A percentile compares a stretch with the other conserved stretches of the same genome.
Evolutionary conservation across 768 basidiomycete genomes (phyloP).

Genomic region (Sutorius australiensis): DNA sequence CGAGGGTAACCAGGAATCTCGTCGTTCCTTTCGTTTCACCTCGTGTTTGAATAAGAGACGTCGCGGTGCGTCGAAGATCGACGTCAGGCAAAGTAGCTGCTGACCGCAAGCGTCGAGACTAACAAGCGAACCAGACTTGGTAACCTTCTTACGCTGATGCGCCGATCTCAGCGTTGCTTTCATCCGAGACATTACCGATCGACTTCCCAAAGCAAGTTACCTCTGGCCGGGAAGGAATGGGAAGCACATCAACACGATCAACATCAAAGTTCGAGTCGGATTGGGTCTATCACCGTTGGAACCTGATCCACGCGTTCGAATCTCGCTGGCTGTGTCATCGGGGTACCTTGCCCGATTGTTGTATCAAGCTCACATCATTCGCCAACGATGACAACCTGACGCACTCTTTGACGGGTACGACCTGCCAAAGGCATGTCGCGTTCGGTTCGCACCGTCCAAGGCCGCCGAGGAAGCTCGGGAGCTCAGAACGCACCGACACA

Average conservation of each 20-base stretch:
- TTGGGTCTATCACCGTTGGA: slow-evolving; percentile 15
- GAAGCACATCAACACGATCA: slow-evolving; percentile 23
- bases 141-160: slow-evolving; percentile 2
- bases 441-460: too few relatives aligned
- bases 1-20: background rate
- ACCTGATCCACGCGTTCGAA: slow-evolving; percentile 18
- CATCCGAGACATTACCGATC: slow-evolving; percentile 10
- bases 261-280: slow-evolving; percentile 19
- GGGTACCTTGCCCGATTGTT: slow-evolving; percentile 19
- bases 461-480: too few relatives aligned
- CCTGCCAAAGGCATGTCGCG: too few relatives aligned
- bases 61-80: slow-evolving; percentile 12
- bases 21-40: slow-evolving; percentile 8
- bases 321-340: slow-evolving; percentile 19
- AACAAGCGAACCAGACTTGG: background rate
- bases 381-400: too few relatives aligned
- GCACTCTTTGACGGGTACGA: too few relatives aligned
- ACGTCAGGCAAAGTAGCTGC: slow-evolving; percentile 6
- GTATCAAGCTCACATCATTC: background rate
- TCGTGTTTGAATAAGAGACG: slow-evolving; percentile 2
- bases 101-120: slow-evolving; percentile 4
- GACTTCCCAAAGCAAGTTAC: slow-evolving; percentile 18
- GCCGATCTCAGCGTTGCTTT: slow-evolving; percentile 13
- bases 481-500: too few relatives aligned
- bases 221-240: slow-evolving; percentile 15